Conservation (phyloP, 2,329 filamentous ascomycete species). For the Pseudocercospora macadamiae region DNA sequence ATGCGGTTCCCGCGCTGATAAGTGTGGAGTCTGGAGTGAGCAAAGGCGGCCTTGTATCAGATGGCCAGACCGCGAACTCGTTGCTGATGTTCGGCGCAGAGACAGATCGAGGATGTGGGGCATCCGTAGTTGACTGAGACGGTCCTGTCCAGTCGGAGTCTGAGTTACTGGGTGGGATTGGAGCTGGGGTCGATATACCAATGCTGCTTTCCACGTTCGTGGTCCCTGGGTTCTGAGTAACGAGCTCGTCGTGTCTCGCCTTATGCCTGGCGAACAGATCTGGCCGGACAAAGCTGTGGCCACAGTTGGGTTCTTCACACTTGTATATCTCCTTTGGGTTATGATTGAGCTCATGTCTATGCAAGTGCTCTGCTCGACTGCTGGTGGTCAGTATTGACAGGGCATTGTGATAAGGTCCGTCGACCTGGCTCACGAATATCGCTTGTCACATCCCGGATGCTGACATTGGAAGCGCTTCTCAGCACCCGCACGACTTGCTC, state of each 20-base stretch:
- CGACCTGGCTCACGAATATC: conserved; percentile 65
- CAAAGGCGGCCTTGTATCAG: conserved; percentile 6
- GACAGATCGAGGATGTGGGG: background rate
- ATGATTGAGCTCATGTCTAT: conserved; percentile 92
- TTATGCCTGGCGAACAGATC: conserved; percentile 75
- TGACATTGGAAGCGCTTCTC: conserved; percentile 72
- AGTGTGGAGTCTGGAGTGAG: conserved; percentile 14
- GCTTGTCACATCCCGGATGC: conserved; percentile 85
- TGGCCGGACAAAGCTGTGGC: conserved; percentile 86
- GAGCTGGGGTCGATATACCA: background rate
- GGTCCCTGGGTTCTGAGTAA: conserved; percentile 60
- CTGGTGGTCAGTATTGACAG: background rate
- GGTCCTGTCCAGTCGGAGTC: background rate
- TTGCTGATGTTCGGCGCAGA: background rate
- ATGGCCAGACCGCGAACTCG: conserved; percentile 3
- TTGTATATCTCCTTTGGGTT: conserved; percentile 89
- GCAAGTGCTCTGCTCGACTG: conserved; percentile 81
- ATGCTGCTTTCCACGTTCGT: background rate
- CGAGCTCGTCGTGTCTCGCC: conserved; percentile 41
- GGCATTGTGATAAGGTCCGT: background rate
- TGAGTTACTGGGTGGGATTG: background rate
- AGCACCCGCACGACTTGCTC: conserved; percentile 74
- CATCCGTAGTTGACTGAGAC: background rate
- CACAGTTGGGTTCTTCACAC: conserved; percentile 86
- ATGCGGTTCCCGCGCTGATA: background rate